phyloP scores from a whole-genome alignment of 257 asterid genomes.

The Nemophila menziesii region DNA sequence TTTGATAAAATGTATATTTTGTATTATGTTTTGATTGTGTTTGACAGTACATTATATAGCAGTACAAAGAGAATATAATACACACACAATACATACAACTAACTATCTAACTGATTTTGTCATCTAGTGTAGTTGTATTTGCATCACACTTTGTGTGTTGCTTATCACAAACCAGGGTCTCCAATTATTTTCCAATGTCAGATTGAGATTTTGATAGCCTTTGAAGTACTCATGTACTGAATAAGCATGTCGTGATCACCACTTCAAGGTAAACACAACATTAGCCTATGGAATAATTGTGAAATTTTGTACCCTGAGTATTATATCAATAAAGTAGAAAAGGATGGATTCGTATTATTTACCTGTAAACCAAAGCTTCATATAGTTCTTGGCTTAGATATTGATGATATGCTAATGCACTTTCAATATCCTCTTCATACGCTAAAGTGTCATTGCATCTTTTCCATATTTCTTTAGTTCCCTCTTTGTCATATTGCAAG shows the following conservation, averaged over 20 bases:
- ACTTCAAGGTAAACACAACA: conserved; percentile 10
- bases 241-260: conserved; percentile 38
- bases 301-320: not conserved
- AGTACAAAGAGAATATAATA: too few species aligned
- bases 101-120: too few species aligned
- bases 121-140: too few species aligned
- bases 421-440: not conserved
- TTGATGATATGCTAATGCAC: conserved; percentile 14
- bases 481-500: conserved; percentile 5
- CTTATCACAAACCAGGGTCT: conserved; percentile 29
- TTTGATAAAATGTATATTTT: too few species aligned
- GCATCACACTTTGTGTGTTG: too few species aligned
- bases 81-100: too few species aligned
- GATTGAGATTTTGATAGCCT: conserved; percentile 26
- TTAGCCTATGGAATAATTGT: not conserved
- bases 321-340: not conserved
- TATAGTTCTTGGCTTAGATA: conserved; percentile 3
- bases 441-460: conserved; percentile 14
- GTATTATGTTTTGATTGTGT: too few species aligned
- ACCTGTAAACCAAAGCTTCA: conserved; percentile 18
- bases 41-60: too few species aligned
- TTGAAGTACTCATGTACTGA: conserved; percentile 27
- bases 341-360: not conserved
- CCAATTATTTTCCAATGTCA: conserved; percentile 27
- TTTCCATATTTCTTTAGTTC: conserved; percentile 14